These are phyloP conservation scores for Candida pini DNA, from an alignment of 805 yeast genomes.

Conservation along the genomic window DNA sequence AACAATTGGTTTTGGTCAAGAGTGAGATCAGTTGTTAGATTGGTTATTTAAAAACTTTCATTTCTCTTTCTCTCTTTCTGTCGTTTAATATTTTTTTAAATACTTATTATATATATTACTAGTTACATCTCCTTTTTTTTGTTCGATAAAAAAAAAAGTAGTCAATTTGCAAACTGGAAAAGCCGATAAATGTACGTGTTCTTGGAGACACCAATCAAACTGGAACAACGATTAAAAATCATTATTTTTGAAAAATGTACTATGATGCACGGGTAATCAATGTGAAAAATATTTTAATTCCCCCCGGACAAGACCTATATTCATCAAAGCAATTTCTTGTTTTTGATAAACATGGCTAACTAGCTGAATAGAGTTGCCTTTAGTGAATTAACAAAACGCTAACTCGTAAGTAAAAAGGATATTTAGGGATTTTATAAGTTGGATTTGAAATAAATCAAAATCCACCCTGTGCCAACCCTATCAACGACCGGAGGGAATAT, in stretches of 20 bases:
- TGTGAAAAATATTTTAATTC: slow-evolving; percentile 5
- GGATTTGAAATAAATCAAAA: no score
- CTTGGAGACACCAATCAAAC: slow-evolving; percentile 31
- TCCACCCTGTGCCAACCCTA: no score
- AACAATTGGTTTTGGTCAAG: slow-evolving; percentile 98
- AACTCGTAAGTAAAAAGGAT: no score
- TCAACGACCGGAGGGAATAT: no score
- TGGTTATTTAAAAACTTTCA: no score
- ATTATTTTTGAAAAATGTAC: slow-evolving; percentile 22
- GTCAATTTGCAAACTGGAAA: neutral
- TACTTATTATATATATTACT: neutral
- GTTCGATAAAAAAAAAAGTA: neutral
- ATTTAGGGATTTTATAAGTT: no score
- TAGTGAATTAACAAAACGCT: no score
- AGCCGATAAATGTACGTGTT: slow-evolving; percentile 23
- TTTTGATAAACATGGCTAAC: no score
- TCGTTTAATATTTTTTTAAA: no score
- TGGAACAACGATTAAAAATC: slow-evolving; percentile 5
- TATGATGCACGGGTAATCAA: slow-evolving; percentile 25
- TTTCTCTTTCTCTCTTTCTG: neutral
- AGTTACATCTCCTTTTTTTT: neutral
- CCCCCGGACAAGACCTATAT: no score
- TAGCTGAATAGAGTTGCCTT: no score
- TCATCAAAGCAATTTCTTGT: no score
- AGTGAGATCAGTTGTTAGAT: slow-evolving; percentile 46